Base-by-base conservation (phyloP, 2,329 filamentous ascomycete genomes). In the Sclerotinia trifoliorum region DNA sequence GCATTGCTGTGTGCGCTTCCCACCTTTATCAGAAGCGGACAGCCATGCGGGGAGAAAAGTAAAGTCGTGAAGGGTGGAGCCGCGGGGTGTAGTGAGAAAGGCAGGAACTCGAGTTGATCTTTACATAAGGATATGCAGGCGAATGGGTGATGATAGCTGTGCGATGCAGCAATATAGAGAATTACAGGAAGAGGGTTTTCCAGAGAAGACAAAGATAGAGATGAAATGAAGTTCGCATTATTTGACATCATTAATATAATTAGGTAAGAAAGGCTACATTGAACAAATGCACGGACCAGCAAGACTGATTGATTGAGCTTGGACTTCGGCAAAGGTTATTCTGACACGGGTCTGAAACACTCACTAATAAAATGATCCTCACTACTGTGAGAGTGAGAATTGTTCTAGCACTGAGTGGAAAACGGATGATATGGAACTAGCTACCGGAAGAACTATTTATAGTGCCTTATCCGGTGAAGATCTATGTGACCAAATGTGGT, bases 1-100 rank as follows among this genome's bases (percentile, higher is more conserved):
- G 72, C 80, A 82, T 82, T 54, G 29, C 24, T 8, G 57, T 76
- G 68, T 68, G 65, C 69, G 42, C 68, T 70, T 71, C 71, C 70
- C 73, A 72, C 71, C 68, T 72, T 73, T 72, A 42, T 58, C 24
- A 64, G 19, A 32, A 52, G 51, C 39, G 35, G 58, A 55, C 17
- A 72, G 72, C 74, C 74, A 76, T 76, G 66, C 71, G 71, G 39
- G 62, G 21, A 54, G 17, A 26, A 42, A 54, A 56, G 26, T 48
- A 26, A 39, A 17, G 49, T 39, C n/a, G n/a, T 46, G 42, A 17
- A 63, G 17, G 13, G 60, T 13, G n/a, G 3, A 52, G 21, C 8
- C 29, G 32, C 29, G 21, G 21, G 17, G 48, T 42, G 46, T 35
- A 65, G 32, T 24, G 19, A 19, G n/a, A n/a, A 55, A 46, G 24